These are phyloP conservation scores for Naganishia vaughanmartiniae DNA, from an alignment of 768 basidiomycete species.

Conservation along the genomic window DNA sequence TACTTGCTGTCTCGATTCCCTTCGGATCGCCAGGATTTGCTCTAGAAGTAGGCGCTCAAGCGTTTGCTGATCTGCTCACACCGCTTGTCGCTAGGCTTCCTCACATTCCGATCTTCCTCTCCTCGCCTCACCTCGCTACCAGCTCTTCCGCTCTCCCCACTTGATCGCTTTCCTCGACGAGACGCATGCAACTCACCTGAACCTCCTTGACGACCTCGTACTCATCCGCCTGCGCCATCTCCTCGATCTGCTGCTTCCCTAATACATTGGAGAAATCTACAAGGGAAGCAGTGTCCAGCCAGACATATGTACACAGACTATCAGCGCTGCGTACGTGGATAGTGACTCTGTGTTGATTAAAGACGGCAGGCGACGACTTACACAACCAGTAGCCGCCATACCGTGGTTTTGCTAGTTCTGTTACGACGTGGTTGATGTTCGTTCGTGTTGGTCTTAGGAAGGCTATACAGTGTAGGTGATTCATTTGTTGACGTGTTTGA, in stretches of 20 bases:
- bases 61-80: too few relatives aligned
- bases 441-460: conserved; percentile 80
- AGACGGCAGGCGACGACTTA: conserved; percentile 64
- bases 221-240: conserved; percentile 88
- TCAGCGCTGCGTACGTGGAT: background rate
- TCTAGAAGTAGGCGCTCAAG: too few relatives aligned
- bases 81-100: too few relatives aligned
- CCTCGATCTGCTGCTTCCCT: conserved; percentile 83
- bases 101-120: too few relatives aligned
- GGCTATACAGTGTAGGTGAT: conserved; percentile 95
- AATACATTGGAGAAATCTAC: conserved; percentile 93
- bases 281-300: too few relatives aligned
- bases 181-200: conserved; percentile 64
- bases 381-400: conserved; percentile 99
- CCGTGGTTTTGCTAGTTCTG: conserved; percentile 81
- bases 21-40: too few relatives aligned
- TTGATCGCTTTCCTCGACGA: too few relatives aligned
- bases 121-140: too few relatives aligned
- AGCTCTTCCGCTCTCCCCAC: too few relatives aligned
- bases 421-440: conserved; percentile 75
- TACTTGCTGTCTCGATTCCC: too few relatives aligned
- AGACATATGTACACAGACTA: too few relatives aligned
- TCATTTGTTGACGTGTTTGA: conserved; percentile 75
- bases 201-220: conserved; percentile 95
- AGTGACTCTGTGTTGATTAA: too few relatives aligned